A percentile compares a stretch with the other conserved stretches of the same genome.
phyloP scores from a whole-genome alignment of 441 rosid species.

The Corymbia citriodora region DNA sequence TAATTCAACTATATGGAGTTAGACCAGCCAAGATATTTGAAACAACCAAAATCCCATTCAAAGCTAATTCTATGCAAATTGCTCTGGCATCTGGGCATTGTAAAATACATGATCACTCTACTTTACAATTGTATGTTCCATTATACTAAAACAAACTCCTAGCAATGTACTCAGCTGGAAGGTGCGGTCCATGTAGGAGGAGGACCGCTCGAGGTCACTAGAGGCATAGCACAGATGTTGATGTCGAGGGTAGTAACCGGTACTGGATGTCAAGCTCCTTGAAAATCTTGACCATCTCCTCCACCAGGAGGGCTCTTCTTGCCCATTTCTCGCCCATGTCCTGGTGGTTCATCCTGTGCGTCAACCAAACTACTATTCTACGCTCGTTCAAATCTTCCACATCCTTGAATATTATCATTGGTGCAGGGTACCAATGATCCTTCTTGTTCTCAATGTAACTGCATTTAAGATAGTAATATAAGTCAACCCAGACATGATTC shows the following conservation, averaged over 20 bases:
- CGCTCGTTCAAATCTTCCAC: conserved; percentile 2
- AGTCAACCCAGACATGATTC: background rate
- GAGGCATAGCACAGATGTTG: background rate
- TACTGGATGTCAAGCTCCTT: conserved; percentile 12
- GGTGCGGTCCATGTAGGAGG: conserved; percentile 5
- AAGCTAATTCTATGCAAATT: background rate
- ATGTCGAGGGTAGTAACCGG: conserved; percentile 2
- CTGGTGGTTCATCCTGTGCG: conserved; percentile 5
- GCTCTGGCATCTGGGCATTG: background rate
- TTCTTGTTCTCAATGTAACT: conserved; percentile 9
- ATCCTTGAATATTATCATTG: conserved; percentile 1
- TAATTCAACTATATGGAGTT: background rate
- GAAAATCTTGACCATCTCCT: conserved; percentile 11
- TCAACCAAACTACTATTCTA: background rate
- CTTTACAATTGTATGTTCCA: background rate
- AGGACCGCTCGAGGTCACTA: background rate
- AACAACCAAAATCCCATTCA: background rate
- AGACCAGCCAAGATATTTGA: background rate
- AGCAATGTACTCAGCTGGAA: background rate
- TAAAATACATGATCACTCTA: background rate
- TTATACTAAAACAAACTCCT: background rate
- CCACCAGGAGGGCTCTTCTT: conserved; percentile 4
- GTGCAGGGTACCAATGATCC: conserved; percentile 5
- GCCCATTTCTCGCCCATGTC: conserved; percentile 6
- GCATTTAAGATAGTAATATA: background rate